Evolutionary conservation across 108 stramenopile species (phyloP).

Genomic region (Parietichytrium sp.): DNA sequence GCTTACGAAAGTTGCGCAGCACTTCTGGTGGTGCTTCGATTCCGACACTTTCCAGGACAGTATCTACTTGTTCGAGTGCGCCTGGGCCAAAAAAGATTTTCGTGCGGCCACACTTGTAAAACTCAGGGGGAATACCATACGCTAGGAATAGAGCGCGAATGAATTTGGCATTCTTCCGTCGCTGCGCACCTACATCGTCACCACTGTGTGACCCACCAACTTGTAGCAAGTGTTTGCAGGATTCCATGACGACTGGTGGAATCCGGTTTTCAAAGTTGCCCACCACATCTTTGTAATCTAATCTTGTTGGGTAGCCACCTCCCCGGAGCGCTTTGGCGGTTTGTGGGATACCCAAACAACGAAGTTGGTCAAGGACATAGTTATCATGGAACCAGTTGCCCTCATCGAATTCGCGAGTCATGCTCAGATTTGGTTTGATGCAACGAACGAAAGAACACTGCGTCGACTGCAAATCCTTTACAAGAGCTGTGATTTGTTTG

Average conservation of each 20-base stretch:
- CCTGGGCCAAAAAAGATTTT: conserved; percentile 20
- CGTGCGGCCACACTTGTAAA: not conserved
- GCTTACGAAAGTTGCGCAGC: not conserved
- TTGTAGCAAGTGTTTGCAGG: not conserved
- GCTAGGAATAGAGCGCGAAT: conserved; percentile 12
- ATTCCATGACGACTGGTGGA: not conserved
- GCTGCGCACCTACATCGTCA: not conserved
- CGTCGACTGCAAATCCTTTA: not conserved
- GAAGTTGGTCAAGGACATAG: conserved; percentile 39
- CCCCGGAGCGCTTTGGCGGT: conserved; percentile 22
- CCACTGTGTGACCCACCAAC: not conserved
- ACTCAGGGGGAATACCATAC: not conserved
- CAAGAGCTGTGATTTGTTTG: not conserved
- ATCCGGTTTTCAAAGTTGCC: not conserved
- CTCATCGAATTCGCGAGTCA: not conserved
- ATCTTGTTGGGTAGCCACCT: conserved; percentile 14
- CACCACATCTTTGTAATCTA: conserved; percentile 32
- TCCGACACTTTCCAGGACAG: not conserved
- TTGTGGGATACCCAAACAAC: conserved; percentile 38
- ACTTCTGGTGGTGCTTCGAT: not conserved
- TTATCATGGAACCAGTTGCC: not conserved
- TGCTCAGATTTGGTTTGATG: conserved; percentile 22
- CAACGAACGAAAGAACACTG: conserved; percentile 33
- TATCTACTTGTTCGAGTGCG: not conserved
- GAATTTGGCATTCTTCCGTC: conserved; percentile 12